Evolutionary conservation across 2,329 filamentous ascomycete genomes (phyloP), one percentile per base, ranked within the genome.

Genomic region (Ampelomyces quisqualis): DNA sequence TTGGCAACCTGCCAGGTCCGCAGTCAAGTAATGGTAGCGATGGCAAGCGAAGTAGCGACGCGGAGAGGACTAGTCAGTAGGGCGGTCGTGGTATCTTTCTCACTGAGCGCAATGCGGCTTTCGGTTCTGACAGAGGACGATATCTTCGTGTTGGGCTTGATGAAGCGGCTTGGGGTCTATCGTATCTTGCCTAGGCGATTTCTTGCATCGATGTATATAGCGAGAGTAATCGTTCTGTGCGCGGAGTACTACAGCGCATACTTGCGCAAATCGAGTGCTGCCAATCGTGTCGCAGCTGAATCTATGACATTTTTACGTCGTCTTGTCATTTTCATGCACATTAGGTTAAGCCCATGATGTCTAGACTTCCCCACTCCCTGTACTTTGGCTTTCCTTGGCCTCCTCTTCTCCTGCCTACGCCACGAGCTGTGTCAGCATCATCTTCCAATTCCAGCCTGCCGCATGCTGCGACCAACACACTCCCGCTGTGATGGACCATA

Each of bases 21-120:
- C 51, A 49, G 0, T 62, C 60, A 34, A 61, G 58, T 4, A 53
- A 44, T 20, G 62, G 49, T 8, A 64, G 57, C 11, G 64, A 67
- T 31, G 59, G 61, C 7, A 67, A 64, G 46, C 38, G 52, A 17
- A 66, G 64, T 21, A 64, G 59, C 11, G 65, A 68, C 37, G 59
- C 45, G 3, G 57, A 51, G 5, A 41, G 62, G 14, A 62, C 53
- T 38, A 55, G 46, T 17, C 48, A 51, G 40, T 45, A n/a, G 14
- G 60, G 57, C 29, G 53, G 50, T 19, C 31, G 51, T 9, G 55
- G 57, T 2, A 51, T 58, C 10, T 38, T 53, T 4, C 47, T 53
- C 31, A 46, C 47, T 2, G 53, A 53, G 20, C 47, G 42, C 13
- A 47, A 40, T 19, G 50, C 47, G 6, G 42, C 32, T 9, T 55